Evolutionary conservation across 192 early-diverging fungal species (phyloP), one percentile per base, ranked within the genome.

Genomic region (Gryganskiella cystojenkinii): DNA sequence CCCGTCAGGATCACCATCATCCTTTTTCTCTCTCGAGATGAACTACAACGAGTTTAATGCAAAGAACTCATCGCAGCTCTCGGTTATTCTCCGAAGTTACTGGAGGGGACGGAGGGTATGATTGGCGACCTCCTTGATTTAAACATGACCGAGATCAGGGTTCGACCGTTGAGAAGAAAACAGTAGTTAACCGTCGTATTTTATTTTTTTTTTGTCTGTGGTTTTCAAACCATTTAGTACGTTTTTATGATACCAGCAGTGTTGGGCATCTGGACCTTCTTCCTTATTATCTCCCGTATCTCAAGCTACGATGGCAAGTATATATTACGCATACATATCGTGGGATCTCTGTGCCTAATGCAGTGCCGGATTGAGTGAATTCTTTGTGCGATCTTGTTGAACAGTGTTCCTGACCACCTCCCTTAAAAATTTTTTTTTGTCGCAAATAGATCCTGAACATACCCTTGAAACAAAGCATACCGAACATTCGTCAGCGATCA

Each of bases 361-460:
- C 5, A 40, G 37, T 40, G 7, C 13, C 37, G 37, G 37, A n/a
- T n/a, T n/a, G n/a, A n/a, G n/a, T n/a, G n/a, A n/a, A n/a, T n/a
- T n/a, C n/a, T n/a, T n/a, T n/a, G n/a, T n/a, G n/a, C n/a, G n/a
- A n/a, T n/a, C n/a, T n/a, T n/a, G n/a, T n/a, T n/a, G n/a, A n/a
- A n/a, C n/a, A n/a, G n/a, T n/a, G n/a, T 13, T 13, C 37, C 13
- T 40, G 37, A 5, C 37, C 37, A 9, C 37, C 7, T 40, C 37
- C 37, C 37, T 13, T 40, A 40, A 5, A 40, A 13, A 5, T 13
- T 13, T 40, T 40, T 13, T 9, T 9, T 40, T 40, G 37, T 30
- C 31, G 25, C 31, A 20, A 35, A 19, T 47, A 67, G 64, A 56
- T 37, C 64, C 64, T 30, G 34, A 67, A 25, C 54, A 55, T 28